Percentiles rank a stretch among this genome's conserved stretches.
These are phyloP conservation scores for Gymnopilus junonius DNA, from an alignment of 768 basidiomycete species.

Conservation along the genomic window DNA sequence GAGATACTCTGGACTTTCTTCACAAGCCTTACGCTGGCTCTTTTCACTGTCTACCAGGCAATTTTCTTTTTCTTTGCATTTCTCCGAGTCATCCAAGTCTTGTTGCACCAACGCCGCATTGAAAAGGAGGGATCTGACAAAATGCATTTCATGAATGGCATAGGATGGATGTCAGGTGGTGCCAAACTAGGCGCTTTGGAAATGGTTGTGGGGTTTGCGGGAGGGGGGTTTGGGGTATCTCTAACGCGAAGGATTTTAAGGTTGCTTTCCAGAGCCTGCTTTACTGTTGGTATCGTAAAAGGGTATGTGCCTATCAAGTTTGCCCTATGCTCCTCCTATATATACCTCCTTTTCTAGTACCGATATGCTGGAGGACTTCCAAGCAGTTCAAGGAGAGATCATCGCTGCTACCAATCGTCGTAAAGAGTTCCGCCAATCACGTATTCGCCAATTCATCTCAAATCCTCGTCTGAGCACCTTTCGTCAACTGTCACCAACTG, in stretches of 20 bases:
- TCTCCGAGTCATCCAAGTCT: conserved; percentile 55
- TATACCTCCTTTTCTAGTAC: conserved; percentile 38
- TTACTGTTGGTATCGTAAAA: conserved; percentile 67
- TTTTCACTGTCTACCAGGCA: conserved; percentile 62
- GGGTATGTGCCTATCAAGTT: conserved; percentile 52
- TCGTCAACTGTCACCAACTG: conserved; percentile 53
- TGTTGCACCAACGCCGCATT: conserved; percentile 55
- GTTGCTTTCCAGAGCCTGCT: conserved; percentile 52
- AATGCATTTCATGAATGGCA: conserved; percentile 59
- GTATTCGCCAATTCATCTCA: conserved; percentile 52
- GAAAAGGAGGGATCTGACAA: conserved; percentile 49
- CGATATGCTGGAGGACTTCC: conserved; percentile 59
- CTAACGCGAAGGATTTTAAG: conserved; percentile 64
- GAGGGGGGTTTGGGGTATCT: conserved; percentile 52
- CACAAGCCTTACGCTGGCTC: conserved; percentile 60
- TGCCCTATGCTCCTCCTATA: background rate
- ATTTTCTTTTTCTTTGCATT: conserved; percentile 61
- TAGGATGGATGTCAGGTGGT: conserved; percentile 66
- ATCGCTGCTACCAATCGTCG: conserved; percentile 12
- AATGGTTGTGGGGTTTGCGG: conserved; percentile 64
- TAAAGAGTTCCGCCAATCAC: conserved; percentile 36
- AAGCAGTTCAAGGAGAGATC: conserved; percentile 45
- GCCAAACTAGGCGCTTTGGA: conserved; percentile 69
- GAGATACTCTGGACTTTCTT: conserved; percentile 59
- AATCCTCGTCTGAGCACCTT: conserved; percentile 61